Evolutionary conservation across 2,329 filamentous ascomycete species (phyloP).

Genomic region (Sarocladium strictum): DNA sequence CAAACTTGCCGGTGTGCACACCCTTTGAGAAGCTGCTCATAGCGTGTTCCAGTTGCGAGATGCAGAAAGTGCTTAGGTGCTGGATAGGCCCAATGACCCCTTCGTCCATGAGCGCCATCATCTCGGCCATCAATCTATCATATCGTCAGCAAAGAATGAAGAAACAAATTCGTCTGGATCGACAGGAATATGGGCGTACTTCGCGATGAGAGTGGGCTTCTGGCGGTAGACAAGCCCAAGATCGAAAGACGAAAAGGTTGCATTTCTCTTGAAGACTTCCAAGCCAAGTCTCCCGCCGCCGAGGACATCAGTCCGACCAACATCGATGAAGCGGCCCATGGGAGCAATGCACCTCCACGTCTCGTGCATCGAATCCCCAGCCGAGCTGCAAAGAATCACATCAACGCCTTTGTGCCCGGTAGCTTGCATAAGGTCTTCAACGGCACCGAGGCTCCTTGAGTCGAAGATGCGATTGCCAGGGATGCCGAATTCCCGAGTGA

Average conservation of each 20-base stretch:
- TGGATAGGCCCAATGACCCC: conserved; percentile 2
- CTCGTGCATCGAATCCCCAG: conserved; percentile 34
- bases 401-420: conserved; percentile 55
- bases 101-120: neutral
- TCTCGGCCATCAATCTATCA: neutral
- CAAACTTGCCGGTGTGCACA: conserved; percentile 8
- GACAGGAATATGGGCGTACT: too few relatives aligned
- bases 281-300: conserved; percentile 36
- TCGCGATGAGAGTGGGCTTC: too few relatives aligned
- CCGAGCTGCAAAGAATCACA: conserved; percentile 53
- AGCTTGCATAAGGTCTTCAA: neutral
- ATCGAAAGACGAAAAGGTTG: conserved; percentile 40
- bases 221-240: conserved; percentile 21
- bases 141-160: too few relatives aligned
- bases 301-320: conserved; percentile 34
- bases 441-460: conserved; percentile 1
- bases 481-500: conserved; percentile 31
- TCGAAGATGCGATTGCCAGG: conserved; percentile 24
- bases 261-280: conserved; percentile 40
- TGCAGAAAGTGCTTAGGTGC: neutral
- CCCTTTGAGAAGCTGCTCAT: conserved; percentile 8
- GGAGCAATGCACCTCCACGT: conserved; percentile 37
- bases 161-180: too few relatives aligned
- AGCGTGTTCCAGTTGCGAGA: conserved; percentile 6
- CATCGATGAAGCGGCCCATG: conserved; percentile 40